Percentiles rank a stretch among this genome's conserved stretches.
Evolutionary conservation across 805 yeast genomes (phyloP).

Genomic region (Candida methanosorbosa): DNA sequence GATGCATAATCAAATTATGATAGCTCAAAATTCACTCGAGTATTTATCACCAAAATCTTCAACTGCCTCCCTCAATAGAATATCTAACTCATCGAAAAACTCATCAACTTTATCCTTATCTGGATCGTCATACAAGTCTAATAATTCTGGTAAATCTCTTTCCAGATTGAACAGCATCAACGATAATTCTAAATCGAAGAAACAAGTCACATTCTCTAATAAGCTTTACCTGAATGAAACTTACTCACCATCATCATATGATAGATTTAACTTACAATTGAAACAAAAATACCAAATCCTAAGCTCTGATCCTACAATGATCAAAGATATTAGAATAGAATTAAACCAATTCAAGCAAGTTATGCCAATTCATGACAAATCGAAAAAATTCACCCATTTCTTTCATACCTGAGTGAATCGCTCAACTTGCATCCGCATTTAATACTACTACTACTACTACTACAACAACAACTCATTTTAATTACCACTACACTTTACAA

Average conservation of each 20-base stretch:
- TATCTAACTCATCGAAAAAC: neutral
- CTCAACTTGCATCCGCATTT: constrained; percentile 59
- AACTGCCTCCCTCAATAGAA: neutral
- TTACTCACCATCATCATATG: constrained; percentile 40
- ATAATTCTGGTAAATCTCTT: neutral
- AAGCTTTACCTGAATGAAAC: constrained; percentile 43
- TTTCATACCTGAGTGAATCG: constrained; percentile 28
- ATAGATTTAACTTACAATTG: constrained; percentile 43
- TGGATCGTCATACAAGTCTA: neutral
- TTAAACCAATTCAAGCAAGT: constrained; percentile 57
- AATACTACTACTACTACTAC: no score
- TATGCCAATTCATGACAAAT: constrained; percentile 61
- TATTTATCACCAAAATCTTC: neutral
- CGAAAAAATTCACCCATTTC: constrained; percentile 56
- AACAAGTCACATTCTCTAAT: constrained; percentile 28
- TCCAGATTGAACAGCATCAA: neutral
- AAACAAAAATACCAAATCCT: constrained; percentile 36
- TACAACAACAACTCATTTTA: no score
- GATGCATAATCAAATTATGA: no score
- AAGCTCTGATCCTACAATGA: constrained; percentile 37
- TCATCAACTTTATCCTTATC: neutral
- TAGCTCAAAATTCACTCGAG: no score
- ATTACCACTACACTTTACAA: no score
- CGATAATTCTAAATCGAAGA: neutral
- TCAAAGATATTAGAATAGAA: constrained; percentile 53